Evolutionary conservation across 2,329 filamentous ascomycete species (phyloP), one percentile per base, ranked within the genome.

Genomic region (Clonostachys sp.): DNA sequence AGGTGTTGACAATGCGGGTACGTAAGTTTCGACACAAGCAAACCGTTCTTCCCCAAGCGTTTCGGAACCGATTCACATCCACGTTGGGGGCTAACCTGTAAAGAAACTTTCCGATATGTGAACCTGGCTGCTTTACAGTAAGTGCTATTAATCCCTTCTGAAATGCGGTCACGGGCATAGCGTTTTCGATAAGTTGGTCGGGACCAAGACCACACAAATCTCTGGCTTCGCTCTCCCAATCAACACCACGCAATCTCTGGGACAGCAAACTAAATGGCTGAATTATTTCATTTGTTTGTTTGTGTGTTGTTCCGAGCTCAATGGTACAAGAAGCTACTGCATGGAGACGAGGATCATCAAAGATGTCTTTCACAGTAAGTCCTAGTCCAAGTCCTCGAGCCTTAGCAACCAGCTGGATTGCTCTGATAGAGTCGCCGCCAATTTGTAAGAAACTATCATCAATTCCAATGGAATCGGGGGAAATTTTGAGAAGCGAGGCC

Each of bases 131-230:
- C 34, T 58, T 57, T 36, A 52, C 54, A 3, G 65, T 57, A 3
- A 67, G 53, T 1, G 63, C 60, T 33, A 71, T 56, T 4, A 71
- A 56, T 4, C 62, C 64, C 49, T 65, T 63, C 44, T 71, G 67
- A 6, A 70, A 53, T 5, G 61, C 55, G 16, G 64, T 62, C 55
- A 62, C 66, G 10, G 66, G 68, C 42, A 65, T 71, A 3, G 63
- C 50, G 48, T 71, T 64, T 34, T 61, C 45, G 24, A 63, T 48
- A 12, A 45, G 10, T 24, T 50, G 41, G 42, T n/a, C 17, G 7
- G 36, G 5, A 18, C 6, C 4, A n/a, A 39, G 36, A 39, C 36
- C 17, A 18, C 36, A 39, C 17, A n/a, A 8, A 7, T 14, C 36
- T 18, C 36, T n/a, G 36, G 10, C 17, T 30, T 30, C 24, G 10